These are phyloP conservation scores for Akebia trifoliata DNA, from an alignment of 164 flowering plant genomes.

Conservation along the genomic window DNA sequence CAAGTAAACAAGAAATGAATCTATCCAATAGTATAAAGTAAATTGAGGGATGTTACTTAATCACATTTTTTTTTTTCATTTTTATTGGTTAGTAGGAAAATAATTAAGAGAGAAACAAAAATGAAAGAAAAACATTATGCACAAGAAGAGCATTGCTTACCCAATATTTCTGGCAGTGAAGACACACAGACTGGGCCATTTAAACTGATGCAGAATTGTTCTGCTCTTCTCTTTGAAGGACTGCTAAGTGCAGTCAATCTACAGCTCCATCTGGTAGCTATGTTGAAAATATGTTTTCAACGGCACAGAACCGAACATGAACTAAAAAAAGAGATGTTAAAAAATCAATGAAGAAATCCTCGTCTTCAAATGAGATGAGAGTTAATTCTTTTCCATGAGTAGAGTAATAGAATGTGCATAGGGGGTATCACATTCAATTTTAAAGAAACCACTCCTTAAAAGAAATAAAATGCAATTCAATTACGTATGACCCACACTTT, in stretches of 20 bases:
- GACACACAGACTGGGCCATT: conserved; percentile 61
- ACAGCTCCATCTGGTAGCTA: conserved; percentile 98
- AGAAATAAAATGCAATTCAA: too few relatives aligned
- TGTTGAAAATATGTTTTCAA: conserved; percentile 82
- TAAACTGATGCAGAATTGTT: conserved; percentile 49
- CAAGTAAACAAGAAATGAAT: background rate
- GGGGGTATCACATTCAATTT: too few relatives aligned
- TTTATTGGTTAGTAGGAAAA: background rate
- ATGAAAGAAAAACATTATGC: background rate
- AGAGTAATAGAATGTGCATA: too few relatives aligned
- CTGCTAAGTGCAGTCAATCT: conserved; percentile 69
- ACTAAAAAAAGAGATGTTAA: conserved; percentile 13
- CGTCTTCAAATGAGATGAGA: too few relatives aligned
- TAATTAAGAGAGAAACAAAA: background rate
- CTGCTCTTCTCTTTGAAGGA: conserved; percentile 57
- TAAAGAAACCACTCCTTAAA: too few relatives aligned
- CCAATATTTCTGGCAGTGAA: conserved; percentile 62
- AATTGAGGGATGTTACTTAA: background rate
- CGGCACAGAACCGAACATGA: conserved; percentile 87
- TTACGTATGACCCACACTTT: too few relatives aligned
- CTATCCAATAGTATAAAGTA: too few relatives aligned
- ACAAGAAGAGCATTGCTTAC: conserved; percentile 32
- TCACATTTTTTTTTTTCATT: background rate
- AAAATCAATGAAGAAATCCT: background rate
- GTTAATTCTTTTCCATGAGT: too few relatives aligned